Percentiles rank a stretch among this genome's conserved stretches.
These are phyloP conservation scores for Medicago arabica DNA, from an alignment of 306 rosid species.

Conservation along the genomic window DNA sequence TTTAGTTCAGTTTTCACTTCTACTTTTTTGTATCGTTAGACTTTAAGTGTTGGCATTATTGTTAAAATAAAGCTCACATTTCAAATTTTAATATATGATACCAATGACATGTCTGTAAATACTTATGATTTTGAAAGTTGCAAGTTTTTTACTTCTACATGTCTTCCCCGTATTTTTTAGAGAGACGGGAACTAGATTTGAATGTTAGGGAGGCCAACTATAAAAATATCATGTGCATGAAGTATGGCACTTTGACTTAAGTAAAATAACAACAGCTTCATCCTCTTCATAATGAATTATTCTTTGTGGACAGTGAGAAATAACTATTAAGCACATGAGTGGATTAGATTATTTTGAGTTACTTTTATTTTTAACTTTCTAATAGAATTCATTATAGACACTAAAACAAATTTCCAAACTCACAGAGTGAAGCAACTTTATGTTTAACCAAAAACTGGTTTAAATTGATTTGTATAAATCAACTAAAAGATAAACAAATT, in stretches of 20 bases:
- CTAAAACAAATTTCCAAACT: background rate
- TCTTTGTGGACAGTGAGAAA: background rate
- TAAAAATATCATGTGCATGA: background rate
- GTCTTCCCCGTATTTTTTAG: conserved; percentile 5
- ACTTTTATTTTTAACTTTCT: background rate
- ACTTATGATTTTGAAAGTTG: conserved; percentile 17
- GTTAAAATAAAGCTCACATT: background rate
- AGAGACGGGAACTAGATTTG: background rate
- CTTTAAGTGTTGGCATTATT: conserved; percentile 9
- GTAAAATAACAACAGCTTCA: background rate
- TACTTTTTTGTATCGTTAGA: conserved; percentile 8
- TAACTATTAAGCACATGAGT: background rate
- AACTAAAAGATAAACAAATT: background rate
- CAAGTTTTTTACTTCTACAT: conserved; percentile 5
- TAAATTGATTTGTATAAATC: background rate
- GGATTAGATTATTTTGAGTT: background rate
- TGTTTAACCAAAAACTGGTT: background rate
- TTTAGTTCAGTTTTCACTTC: no score
- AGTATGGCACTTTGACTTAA: background rate
- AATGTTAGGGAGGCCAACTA: background rate
- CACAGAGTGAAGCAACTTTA: background rate
- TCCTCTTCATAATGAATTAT: background rate
- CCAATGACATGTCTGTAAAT: background rate
- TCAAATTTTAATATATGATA: background rate
- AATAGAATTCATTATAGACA: background rate